Base-by-base conservation (phyloP, 495 filamentous ascomycete species). In the Aspergillus bertholletiae region DNA sequence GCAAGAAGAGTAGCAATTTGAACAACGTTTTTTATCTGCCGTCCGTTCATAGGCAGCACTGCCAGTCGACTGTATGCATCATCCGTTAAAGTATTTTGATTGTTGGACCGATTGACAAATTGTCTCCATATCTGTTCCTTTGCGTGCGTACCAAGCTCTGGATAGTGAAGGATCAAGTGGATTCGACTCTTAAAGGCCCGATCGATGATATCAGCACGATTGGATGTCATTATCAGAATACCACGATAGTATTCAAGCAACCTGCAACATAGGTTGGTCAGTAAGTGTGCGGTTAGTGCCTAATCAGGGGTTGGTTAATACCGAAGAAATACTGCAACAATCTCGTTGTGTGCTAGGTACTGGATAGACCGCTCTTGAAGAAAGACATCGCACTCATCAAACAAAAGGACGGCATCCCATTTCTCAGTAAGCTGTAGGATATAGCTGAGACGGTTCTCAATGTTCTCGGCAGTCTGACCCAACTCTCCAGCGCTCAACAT, bases 301-400 rank as follows among this genome's bases (percentile, higher is more conserved):
- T n/a, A n/a, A n/a, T n/a, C 27, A 28, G 5, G 27, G 27, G 27
- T 9, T 28, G 27, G 27, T 5, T 28, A 28, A 9, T 28, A 28
- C 12, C 79, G 68, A 37, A 84, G 63, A 56, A 83, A 83, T 41
- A 83, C 39, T 30, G 40, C 39, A 1, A 64, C 63, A 30, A 68
- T 53, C 3, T 13, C 46, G 28, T 68, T 70, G n/a, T 60, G 44
- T 21, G 40, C 17, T 17, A 70, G 7, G 41, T 66, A 56, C 59
- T 70, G 61, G 45, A 70, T 74, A 8, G 67, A 79, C 22, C 69
- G 80, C 49, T 65, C 74, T 66, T 86, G 80, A 18, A 88, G 73
- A 70, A 87, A 88, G 11, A 87, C 81, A 52, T 89, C 86, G 32
- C 81, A 83, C 66, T 89, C 85, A 49, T 89, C 86, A 0, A 89